Evolutionary conservation across 805 yeast genomes (phyloP).

Genomic region (Sugiyamaella smithiae): DNA sequence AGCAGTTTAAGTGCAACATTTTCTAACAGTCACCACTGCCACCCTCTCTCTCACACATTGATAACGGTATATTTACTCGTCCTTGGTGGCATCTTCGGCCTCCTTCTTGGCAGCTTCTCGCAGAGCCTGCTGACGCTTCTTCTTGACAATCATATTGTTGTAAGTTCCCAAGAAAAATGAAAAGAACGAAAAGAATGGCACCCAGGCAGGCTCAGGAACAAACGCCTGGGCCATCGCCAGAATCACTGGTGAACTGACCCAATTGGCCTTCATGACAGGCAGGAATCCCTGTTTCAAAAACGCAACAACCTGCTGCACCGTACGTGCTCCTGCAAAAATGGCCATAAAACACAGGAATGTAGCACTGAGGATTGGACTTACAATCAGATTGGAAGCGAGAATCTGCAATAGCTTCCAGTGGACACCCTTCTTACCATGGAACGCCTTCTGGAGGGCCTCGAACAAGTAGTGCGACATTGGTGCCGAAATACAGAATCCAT

Average conservation of each 20-base stretch:
- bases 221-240: conserved; percentile 38
- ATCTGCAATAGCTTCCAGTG: conserved; percentile 35
- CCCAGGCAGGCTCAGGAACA: conserved; percentile 40
- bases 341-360: conserved; percentile 36
- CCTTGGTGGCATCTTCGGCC: not conserved
- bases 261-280: conserved; percentile 35
- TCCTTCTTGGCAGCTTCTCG: conserved; percentile 3
- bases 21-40: no score
- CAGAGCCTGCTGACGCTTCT: conserved; percentile 18
- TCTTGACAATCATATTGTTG: conserved; percentile 38
- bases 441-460: conserved; percentile 34
- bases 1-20: no score
- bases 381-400: conserved; percentile 33
- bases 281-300: conserved; percentile 32
- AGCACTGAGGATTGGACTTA: conserved; percentile 34
- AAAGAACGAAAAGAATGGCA: conserved; percentile 39
- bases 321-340: conserved; percentile 37
- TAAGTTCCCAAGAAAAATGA: conserved; percentile 39
- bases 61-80: no score
- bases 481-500: conserved; percentile 37
- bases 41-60: no score
- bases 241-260: conserved; percentile 38
- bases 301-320: conserved; percentile 28
- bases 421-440: conserved; percentile 31
- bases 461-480: conserved; percentile 39